A percentile compares a stretch with the other conserved stretches of the same genome.
Evolutionary conservation across 768 basidiomycete species (phyloP).

Genomic region (Pholiota molesta): DNA sequence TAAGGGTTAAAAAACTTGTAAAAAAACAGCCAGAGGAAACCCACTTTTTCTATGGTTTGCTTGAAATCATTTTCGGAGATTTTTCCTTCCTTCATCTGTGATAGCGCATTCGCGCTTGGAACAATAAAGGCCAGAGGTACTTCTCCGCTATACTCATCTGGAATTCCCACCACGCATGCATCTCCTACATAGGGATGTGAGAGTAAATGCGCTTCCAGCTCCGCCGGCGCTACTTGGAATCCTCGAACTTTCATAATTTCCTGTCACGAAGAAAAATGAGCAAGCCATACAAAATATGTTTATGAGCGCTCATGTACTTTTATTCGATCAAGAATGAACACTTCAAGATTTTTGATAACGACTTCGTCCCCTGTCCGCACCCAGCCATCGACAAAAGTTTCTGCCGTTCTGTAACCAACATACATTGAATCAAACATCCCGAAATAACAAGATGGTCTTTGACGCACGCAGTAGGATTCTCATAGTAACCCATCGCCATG

Average conservation of each 20-base stretch:
- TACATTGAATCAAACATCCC: slow-evolving; percentile 4
- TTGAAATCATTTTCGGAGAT: slow-evolving; percentile 42
- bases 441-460: background rate
- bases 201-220: slow-evolving; percentile 67
- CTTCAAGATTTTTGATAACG: slow-evolving; percentile 60
- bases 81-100: slow-evolving; percentile 36
- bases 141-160: slow-evolving; percentile 78
- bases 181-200: slow-evolving; percentile 63
- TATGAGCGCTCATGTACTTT: slow-evolving; percentile 48
- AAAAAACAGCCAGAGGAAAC: slow-evolving; percentile 5
- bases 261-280: slow-evolving; percentile 31
- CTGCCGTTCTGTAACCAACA: slow-evolving; percentile 50
- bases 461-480: slow-evolving; percentile 62
- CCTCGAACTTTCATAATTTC: slow-evolving; percentile 74
- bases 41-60: slow-evolving; percentile 57
- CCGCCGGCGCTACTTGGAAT: slow-evolving; percentile 66
- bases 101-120: slow-evolving; percentile 41
- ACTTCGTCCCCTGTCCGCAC: slow-evolving; percentile 76
- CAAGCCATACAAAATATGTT: background rate
- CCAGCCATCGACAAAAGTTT: slow-evolving; percentile 68
- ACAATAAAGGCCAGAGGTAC: slow-evolving; percentile 74
- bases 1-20: background rate
- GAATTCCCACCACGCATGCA: slow-evolving; percentile 65
- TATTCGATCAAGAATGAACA: slow-evolving; percentile 73
- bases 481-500: slow-evolving; percentile 59